Base-by-base conservation (phyloP, 495 filamentous ascomycete species). In the Bryoglossum gracile region DNA sequence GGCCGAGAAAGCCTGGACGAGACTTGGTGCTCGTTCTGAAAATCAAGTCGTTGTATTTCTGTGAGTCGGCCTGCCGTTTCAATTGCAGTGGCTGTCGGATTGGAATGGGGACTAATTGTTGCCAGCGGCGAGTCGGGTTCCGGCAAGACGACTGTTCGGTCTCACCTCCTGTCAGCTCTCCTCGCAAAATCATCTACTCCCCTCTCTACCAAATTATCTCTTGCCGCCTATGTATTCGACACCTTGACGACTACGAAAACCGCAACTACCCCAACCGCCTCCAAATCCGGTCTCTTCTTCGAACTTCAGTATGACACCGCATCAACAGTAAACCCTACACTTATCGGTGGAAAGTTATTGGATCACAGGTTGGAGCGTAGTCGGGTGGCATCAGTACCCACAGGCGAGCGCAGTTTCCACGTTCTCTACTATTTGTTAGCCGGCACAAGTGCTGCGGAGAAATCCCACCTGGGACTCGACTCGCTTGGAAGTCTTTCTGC, bases 161-260 rank as follows among this genome's bases (percentile, higher is more conserved):
- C 89, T 22, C 91, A 95, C 61, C 68, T 94, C 19, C 69, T 97
- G 22, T 85, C 87, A 8, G 77, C 89, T 13, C 76, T 97, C 38
- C 73, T 98, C 2, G 83, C 81, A 48, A 91, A 85, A 57, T 92
- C 89, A 10, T 86, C 89, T 0, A 97, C 92, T 6, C 92, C 92
- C 1, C 68, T 98, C 3, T 96, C 91, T 2, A 83, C 81, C 48
- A 98, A 95, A 64, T 73, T 96, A 18, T 95, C 89, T 2, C 86
- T 91, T 28, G 91, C 92, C 26, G 82, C 89, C 10, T 98, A 94
- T 62, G 77, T 96, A 19, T 96, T 97, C 64, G 92, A 98, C 63
- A 84, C 89, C 5, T 75, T 98, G 33, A 98, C 92, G 3, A 95
- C 92, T 5, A 98, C 91, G n/a, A 98, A 98, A 70, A 94, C 90